Evolutionary conservation across 192 early-diverging fungal species (phyloP).

Genomic region (Linnemannia zychae): DNA sequence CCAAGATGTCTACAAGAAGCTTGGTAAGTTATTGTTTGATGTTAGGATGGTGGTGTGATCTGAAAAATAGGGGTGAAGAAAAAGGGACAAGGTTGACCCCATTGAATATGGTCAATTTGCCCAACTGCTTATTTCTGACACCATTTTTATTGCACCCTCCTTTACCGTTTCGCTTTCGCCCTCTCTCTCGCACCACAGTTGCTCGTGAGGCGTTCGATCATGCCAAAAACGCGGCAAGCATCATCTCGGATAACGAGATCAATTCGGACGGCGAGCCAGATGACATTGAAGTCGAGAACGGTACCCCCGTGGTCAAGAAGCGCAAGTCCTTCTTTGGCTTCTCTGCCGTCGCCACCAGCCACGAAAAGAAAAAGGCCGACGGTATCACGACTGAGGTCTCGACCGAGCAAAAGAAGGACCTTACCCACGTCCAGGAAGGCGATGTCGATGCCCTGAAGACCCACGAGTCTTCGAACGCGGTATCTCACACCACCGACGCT

Average conservation of each 20-base stretch:
- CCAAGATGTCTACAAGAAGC: slow-evolving; percentile 56
- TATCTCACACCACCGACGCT: slow-evolving; percentile 51
- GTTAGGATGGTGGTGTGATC: background rate
- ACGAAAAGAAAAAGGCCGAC: slow-evolving; percentile 50
- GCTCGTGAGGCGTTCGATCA: slow-evolving; percentile 53
- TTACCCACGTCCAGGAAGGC: slow-evolving; percentile 49
- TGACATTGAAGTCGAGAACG: slow-evolving; percentile 51
- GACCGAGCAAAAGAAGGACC: slow-evolving; percentile 45
- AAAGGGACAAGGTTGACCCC: background rate
- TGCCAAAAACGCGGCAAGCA: slow-evolving; percentile 40
- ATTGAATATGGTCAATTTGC: background rate
- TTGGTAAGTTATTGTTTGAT: slow-evolving; percentile 39
- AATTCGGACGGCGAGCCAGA: slow-evolving; percentile 55
- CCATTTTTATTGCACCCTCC: background rate
- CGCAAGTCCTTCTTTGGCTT: slow-evolving; percentile 57
- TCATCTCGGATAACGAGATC: slow-evolving; percentile 46
- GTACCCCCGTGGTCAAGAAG: slow-evolving; percentile 50
- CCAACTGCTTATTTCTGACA: background rate
- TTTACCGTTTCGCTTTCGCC: background rate
- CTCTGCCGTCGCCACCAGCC: slow-evolving; percentile 46
- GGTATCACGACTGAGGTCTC: slow-evolving; percentile 48
- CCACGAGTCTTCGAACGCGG: slow-evolving; percentile 52
- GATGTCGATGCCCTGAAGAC: slow-evolving; percentile 57
- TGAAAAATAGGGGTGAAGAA: slow-evolving; percentile 2
- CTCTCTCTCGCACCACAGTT: slow-evolving; percentile 9